phyloP scores from a whole-genome alignment of 768 basidiomycete genomes.

The Russula foetens region DNA sequence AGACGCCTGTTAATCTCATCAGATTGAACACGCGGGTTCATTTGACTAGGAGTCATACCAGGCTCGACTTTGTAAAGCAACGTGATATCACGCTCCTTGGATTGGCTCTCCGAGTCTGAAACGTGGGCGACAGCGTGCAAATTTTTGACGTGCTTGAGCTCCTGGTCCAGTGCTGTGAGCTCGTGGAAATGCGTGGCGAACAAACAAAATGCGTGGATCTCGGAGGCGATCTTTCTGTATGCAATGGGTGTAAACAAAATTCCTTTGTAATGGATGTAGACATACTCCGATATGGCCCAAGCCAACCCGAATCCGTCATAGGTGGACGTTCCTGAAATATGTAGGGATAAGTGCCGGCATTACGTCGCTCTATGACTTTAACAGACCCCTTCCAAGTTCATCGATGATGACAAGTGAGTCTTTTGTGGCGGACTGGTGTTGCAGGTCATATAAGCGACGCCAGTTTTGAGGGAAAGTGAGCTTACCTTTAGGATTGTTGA shows the following conservation, averaged over 20 bases:
- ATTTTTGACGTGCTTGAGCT: conserved; percentile 83
- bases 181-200: conserved; percentile 99
- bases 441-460: neutral
- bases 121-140: conserved; percentile 95
- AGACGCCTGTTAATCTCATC: conserved; percentile 52
- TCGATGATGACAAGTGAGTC: conserved; percentile 97
- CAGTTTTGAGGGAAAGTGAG: neutral
- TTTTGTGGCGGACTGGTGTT: conserved; percentile 70
- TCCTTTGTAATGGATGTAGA: neutral
- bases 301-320: conserved; percentile 97
- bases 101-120: conserved; percentile 36
- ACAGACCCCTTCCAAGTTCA: conserved; percentile 80
- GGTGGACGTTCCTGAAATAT: conserved; percentile 74
- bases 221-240: conserved; percentile 79
- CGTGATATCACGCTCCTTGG: conserved; percentile 67
- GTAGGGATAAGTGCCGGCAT: neutral
- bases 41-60: conserved; percentile 38
- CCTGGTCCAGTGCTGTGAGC: conserved; percentile 83
- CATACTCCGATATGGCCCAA: conserved; percentile 97
- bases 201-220: conserved; percentile 88
- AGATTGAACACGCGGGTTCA: neutral
- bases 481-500: conserved; percentile 85
- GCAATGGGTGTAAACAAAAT: neutral
- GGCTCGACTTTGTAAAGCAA: conserved; percentile 68
- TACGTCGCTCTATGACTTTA: neutral